Conservation (phyloP, 441 rosid species). For the Lagerstroemia fauriei region DNA sequence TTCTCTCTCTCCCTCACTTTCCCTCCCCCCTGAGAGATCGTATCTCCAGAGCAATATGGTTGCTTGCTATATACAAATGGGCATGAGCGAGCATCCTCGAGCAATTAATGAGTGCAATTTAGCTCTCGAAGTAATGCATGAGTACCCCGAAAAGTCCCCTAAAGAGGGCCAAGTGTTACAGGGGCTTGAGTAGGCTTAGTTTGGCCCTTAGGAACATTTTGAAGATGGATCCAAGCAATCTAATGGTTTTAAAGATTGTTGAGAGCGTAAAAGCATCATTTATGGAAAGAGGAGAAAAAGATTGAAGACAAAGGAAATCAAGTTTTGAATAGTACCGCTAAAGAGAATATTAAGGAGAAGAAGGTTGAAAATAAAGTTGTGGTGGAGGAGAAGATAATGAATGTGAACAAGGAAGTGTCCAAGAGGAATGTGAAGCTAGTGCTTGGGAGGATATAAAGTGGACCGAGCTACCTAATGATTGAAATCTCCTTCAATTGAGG, state of each 20-base stretch:
- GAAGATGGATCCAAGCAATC: constrained; percentile 54
- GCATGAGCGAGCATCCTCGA: constrained; percentile 53
- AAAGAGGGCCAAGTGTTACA: constrained; percentile 68
- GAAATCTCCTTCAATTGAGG: constrained; percentile 60
- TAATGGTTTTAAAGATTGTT: constrained; percentile 54
- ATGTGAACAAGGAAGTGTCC: constrained; percentile 39
- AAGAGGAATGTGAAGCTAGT: constrained; percentile 81
- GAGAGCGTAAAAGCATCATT: constrained; percentile 51
- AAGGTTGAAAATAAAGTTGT: constrained; percentile 47
- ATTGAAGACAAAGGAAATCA: background rate
- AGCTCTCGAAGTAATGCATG: constrained; percentile 56
- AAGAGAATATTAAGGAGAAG: constrained; percentile 21
- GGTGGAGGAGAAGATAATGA: constrained; percentile 47
- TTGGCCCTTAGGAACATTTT: constrained; percentile 62
- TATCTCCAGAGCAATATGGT: constrained; percentile 60
- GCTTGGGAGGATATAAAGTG: constrained; percentile 86
- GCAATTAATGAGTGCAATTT: constrained; percentile 59
- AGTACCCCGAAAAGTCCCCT: constrained; percentile 52
- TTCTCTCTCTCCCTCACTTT: too few relatives aligned
- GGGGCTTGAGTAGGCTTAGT: constrained; percentile 61
- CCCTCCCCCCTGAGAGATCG: constrained; percentile 8
- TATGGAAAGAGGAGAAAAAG: constrained; percentile 53
- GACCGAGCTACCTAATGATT: constrained; percentile 72
- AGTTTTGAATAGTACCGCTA: constrained; percentile 34
- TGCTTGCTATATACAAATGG: constrained; percentile 66